Base-by-base conservation (phyloP, 1,284 basidiomycete genomes). In the Puccinia polysora region DNA sequence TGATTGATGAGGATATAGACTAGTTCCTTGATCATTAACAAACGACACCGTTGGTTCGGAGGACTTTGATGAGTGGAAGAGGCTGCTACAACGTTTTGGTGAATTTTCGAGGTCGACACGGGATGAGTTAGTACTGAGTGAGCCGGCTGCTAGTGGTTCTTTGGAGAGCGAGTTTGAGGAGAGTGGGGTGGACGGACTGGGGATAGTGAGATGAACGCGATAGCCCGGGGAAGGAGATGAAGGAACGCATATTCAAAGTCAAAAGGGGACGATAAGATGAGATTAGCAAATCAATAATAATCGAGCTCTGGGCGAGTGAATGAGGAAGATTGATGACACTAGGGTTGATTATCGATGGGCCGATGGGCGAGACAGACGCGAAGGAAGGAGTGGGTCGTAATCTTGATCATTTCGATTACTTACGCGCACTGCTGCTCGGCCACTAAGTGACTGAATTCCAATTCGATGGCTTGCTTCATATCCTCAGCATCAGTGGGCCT, bases 371-470 rank as follows among this genome's bases (percentile, higher is more conserved):
- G 25, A 62, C 10, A 3, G 32, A 23, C 32, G 47, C 30, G 8
- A 47, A 38, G 5, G n/a, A 63, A 30, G 28, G 6, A 36, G 32
- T 10, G 32, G 14, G 12, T 55, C 20, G 12, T 14, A 28, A 55
- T 55, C 8, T 28, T 52, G 2, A 20, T 53, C 20, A 7, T 53
- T 53, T 8, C 7, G 12, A 20, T 8, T 20, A 71, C 68, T 71
- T 25, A 71, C 68, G 68, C 68, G 68, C 68, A 71, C 63, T 71
- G 47, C 20, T 71, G 58, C 30, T 71, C 68, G 28, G 50, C 56
- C 43, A 71, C 68, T 50, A 71, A 71, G 40, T 71, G 68, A 38
- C 59, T 71, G 30, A 71, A 71, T 52, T 71, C 68, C 23, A 71
- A 34, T 45, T 71, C 56, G 40, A 71, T 38, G 23, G 59, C 36